Base-by-base conservation (phyloP, 768 basidiomycete genomes). In the Neoboletus brunneissimus region DNA sequence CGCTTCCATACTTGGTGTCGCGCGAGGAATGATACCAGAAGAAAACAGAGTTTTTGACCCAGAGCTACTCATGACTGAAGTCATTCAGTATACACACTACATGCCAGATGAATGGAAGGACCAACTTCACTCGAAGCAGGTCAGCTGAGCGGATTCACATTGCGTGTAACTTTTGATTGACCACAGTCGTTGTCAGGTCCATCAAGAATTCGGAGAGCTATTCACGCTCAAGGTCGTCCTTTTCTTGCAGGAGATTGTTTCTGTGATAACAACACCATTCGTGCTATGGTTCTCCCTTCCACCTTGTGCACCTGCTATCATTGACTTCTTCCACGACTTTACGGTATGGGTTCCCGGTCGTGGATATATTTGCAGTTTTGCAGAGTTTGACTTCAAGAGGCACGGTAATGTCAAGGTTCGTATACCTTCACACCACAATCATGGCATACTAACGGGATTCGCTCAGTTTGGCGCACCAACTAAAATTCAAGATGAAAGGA, bases 291-390 rank as follows among this genome's bases (percentile, higher is more conserved):
- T 89, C 73, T 92, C 96, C 5, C 80, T 99, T 3, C 96, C 97
- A 0, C 76, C 76, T 2, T 97, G 94, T 68, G 91, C 96, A 1
- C 88, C 91, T 10, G 88, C 87, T 0, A 89, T 98, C 62, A 83
- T 99, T 58, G 97, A 99, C 69, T 98, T 99, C 69, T 98, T 99
- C 82, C 85, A 96, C 32, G 96, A 98, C 72, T 99, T 98, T 68
- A 89, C 94, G 0, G 89, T 99, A 1, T 96, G 98, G 71, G 89
- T 99, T 22, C 95, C 98, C 57, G 93, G 95, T 0, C 81, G 97
- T 2, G 97, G 97, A 5, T 96, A 97, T 65, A 91, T 99, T 20
- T 98, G 97, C 68, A 94, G 91, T 54, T 99, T 98, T 72, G 97
- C 97, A 4, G 95, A 96, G 57, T 99, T 99, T 69, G 95, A 98